These are phyloP conservation scores for Alternaria sp. DNA, from an alignment of 2,329 filamentous ascomycete genomes.

Conservation along the genomic window DNA sequence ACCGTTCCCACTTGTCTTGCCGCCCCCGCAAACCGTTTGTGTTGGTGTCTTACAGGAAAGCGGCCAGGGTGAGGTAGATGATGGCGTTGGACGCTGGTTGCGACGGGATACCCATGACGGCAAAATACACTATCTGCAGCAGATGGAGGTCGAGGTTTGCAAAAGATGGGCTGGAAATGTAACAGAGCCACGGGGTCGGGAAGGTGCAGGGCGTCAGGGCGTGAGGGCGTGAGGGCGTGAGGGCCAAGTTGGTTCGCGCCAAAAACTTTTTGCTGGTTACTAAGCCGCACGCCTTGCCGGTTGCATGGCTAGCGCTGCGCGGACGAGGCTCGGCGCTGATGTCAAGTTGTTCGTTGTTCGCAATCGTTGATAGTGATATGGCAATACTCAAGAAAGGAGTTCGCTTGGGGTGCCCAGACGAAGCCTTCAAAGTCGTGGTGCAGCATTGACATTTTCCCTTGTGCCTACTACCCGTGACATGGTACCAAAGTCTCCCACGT, in stretches of 20 bases:
- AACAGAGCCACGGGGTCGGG: constrained; percentile 18
- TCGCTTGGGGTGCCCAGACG: background rate
- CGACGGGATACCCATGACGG: constrained; percentile 76
- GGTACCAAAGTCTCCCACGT: constrained; percentile 8
- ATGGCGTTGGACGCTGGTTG: constrained; percentile 81
- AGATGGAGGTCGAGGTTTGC: constrained; percentile 9
- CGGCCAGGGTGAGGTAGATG: constrained; percentile 80
- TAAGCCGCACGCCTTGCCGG: constrained; percentile 33
- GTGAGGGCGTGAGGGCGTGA: too few species aligned
- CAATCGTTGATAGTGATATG: constrained; percentile 13
- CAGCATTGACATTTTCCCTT: constrained; percentile 14
- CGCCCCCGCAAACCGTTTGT: background rate
- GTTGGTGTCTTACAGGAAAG: constrained; percentile 70
- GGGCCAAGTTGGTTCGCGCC: constrained; percentile 23
- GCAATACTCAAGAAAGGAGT: background rate
- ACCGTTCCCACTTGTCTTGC: background rate
- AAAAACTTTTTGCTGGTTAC: constrained; percentile 38
- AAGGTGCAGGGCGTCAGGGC: constrained; percentile 27
- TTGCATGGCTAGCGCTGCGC: constrained; percentile 36
- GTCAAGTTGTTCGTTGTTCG: constrained; percentile 31
- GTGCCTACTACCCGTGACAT: constrained; percentile 7
- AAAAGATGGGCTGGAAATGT: constrained; percentile 19
- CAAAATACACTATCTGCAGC: constrained; percentile 9
- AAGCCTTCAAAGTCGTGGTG: constrained; percentile 2
- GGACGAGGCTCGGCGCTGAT: constrained; percentile 27